These are phyloP conservation scores for Lentinula sp. DNA, from an alignment of 768 basidiomycete genomes.

Conservation along the genomic window DNA sequence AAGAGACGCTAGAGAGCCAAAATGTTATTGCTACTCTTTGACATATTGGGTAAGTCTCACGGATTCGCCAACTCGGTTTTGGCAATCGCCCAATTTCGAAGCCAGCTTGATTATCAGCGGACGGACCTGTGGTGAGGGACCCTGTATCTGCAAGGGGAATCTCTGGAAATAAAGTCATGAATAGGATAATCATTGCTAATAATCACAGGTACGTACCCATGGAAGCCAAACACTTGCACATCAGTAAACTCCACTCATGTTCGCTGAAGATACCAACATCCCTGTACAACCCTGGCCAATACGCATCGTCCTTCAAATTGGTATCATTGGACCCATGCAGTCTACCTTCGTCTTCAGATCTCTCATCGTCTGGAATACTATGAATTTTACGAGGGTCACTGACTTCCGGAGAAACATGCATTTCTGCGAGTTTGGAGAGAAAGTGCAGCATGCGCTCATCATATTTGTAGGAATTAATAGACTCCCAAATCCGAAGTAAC, in stretches of 20 bases:
- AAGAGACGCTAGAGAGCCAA: slow-evolving; percentile 50
- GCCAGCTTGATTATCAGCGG: slow-evolving; percentile 65
- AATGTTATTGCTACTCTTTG: neutral
- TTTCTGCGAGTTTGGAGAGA: slow-evolving; percentile 67
- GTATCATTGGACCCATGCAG: slow-evolving; percentile 43
- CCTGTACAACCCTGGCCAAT: slow-evolving; percentile 74
- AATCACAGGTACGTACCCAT: slow-evolving; percentile 51
- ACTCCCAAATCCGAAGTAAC: slow-evolving; percentile 84
- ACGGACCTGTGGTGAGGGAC: slow-evolving; percentile 69
- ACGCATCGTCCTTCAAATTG: slow-evolving; percentile 28
- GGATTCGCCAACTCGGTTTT: slow-evolving; percentile 67
- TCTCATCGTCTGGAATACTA: slow-evolving; percentile 65
- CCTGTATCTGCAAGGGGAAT: slow-evolving; percentile 71
- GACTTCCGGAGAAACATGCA: slow-evolving; percentile 72
- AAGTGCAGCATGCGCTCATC: slow-evolving; percentile 89
- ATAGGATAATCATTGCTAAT: neutral
- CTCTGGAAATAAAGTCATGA: slow-evolving; percentile 31
- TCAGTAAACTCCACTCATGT: slow-evolving; percentile 77
- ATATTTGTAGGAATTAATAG: slow-evolving; percentile 83
- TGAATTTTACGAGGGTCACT: slow-evolving; percentile 68
- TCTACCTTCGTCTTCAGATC: slow-evolving; percentile 55
- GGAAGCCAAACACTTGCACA: slow-evolving; percentile 83
- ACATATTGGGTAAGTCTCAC: slow-evolving; percentile 32
- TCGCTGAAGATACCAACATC: slow-evolving; percentile 86
- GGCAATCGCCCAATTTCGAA: slow-evolving; percentile 72